Evolutionary conservation across 73 alveolate species (phyloP).

Genomic region (Paraurostyla sp.): DNA sequence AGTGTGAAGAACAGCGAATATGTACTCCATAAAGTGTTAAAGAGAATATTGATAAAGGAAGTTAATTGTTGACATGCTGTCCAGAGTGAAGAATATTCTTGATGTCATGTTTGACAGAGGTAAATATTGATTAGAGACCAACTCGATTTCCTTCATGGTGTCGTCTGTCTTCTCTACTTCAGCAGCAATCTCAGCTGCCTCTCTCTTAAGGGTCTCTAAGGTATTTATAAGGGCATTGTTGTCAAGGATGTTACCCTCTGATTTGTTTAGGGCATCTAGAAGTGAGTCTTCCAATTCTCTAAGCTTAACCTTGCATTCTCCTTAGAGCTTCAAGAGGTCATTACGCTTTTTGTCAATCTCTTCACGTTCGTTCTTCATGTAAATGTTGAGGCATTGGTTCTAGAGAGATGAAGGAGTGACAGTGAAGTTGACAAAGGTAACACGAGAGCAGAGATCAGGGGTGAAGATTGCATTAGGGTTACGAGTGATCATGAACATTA

Average conservation of each 20-base stretch:
- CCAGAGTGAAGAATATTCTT: slow-evolving; percentile 96
- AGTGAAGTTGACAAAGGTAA: slow-evolving; percentile 99
- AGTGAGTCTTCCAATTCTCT: slow-evolving; percentile 98
- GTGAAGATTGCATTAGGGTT: slow-evolving; percentile 97
- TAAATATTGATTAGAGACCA: slow-evolving; percentile 89
- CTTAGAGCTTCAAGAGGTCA: slow-evolving; percentile 95
- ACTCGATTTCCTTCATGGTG: slow-evolving; percentile 94
- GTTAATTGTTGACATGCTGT: slow-evolving; percentile 89
- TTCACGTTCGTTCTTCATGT: slow-evolving; percentile 98
- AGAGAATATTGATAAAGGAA: slow-evolving; percentile 94
- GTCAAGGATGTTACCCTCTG: slow-evolving; percentile 98
- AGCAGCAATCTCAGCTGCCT: slow-evolving; percentile 89
- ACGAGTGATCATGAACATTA: slow-evolving; percentile 98
- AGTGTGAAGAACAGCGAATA: slow-evolving; percentile 78
- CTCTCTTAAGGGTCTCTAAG: slow-evolving; percentile 97
- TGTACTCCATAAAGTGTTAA: slow-evolving; percentile 90
- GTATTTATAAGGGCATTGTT: slow-evolving; percentile 96
- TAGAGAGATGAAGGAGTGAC: slow-evolving; percentile 98
- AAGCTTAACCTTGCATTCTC: slow-evolving; percentile 95
- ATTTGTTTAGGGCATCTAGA: slow-evolving; percentile 95
- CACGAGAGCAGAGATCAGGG: slow-evolving; percentile 99
- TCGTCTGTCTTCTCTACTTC: slow-evolving; percentile 96
- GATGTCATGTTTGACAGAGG: slow-evolving; percentile 95
- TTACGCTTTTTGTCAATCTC: slow-evolving; percentile 96
- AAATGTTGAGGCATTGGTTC: slow-evolving; percentile 96